Evolutionary conservation across 495 filamentous ascomycete species (phyloP).

Genomic region (Talaromyces ruber): DNA sequence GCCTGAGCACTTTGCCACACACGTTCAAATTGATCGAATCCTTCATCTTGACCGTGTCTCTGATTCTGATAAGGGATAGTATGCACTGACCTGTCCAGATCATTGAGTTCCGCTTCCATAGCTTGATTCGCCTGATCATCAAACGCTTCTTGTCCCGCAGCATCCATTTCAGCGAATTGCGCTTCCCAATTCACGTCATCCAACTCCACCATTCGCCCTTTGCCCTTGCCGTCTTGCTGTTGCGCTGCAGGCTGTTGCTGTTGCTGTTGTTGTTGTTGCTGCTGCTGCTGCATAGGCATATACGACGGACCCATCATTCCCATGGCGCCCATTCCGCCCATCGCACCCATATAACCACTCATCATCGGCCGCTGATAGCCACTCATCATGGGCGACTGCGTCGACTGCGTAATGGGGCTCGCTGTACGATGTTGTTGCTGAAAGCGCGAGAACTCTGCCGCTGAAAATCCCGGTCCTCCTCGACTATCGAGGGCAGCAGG

Average conservation of each 20-base stretch:
- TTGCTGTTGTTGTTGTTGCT: conserved; percentile 44
- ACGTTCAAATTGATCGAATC: conserved; percentile 73
- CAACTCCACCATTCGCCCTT: conserved; percentile 83
- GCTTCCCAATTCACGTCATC: conserved; percentile 93
- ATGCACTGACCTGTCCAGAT: conserved; percentile 76
- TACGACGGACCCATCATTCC: conserved; percentile 32
- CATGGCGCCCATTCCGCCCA: conserved; percentile 43
- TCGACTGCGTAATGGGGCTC: conserved; percentile 36
- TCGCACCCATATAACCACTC: conserved; percentile 39
- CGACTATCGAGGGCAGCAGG: conserved; percentile 28
- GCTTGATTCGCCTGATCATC: conserved; percentile 67
- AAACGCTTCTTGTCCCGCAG: conserved; percentile 50
- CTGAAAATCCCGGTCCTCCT: conserved; percentile 51
- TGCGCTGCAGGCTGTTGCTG: conserved; percentile 32
- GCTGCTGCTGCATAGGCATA: conserved; percentile 41
- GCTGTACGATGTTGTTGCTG: conserved; percentile 60
- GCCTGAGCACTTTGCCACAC: conserved; percentile 83
- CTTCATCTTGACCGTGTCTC: conserved; percentile 23
- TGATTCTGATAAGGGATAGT: conserved; percentile 10
- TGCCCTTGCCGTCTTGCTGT: conserved; percentile 62
- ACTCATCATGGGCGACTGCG: conserved; percentile 38
- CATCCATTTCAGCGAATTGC: conserved; percentile 85
- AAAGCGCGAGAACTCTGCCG: conserved; percentile 80
- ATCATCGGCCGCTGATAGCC: conserved; percentile 57
- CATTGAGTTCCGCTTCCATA: conserved; percentile 83